Evolutionary conservation across 2,329 filamentous ascomycete genomes (phyloP).

Genomic region (Canariomyces notabilis): DNA sequence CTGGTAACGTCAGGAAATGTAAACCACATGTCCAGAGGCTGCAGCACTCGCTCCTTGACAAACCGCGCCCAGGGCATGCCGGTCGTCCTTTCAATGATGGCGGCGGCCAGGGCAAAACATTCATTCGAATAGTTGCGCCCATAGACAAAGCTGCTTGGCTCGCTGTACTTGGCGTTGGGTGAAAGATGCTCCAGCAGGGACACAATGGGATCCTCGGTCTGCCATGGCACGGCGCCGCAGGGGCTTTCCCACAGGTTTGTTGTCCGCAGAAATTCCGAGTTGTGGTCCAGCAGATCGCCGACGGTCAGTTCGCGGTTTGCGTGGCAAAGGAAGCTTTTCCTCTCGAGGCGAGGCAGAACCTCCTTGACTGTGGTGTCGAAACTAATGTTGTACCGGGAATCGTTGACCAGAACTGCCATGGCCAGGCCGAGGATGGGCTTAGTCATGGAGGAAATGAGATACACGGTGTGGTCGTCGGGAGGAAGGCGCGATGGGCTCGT

Average conservation of each 20-base stretch:
- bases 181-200: conserved; percentile 4
- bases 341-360: conserved; percentile 5
- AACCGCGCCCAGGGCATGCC: conserved; percentile 8
- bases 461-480: conserved; percentile 3
- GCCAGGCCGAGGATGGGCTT: conserved; percentile 15
- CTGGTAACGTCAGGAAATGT: conserved; percentile 7
- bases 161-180: conserved; percentile 1
- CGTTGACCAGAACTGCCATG: conserved; percentile 9
- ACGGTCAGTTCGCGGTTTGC: conserved; percentile 7
- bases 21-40: conserved; percentile 8
- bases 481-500: background rate
- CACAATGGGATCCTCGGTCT: background rate
- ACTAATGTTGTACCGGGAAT: conserved; percentile 1
- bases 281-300: conserved; percentile 14
- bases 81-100: conserved; percentile 9
- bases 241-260: conserved; percentile 20
- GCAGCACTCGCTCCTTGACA: conserved; percentile 4
- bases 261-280: conserved; percentile 9
- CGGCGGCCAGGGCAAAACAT: conserved; percentile 12
- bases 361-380: conserved; percentile 8
- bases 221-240: conserved; percentile 12
- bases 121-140: conserved; percentile 17
- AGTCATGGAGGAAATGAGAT: conserved; percentile 16
- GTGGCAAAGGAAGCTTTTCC: background rate
- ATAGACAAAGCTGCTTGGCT: background rate